phyloP scores from a whole-genome alignment of 73 alveolate genomes.

The Uronychia setigera region DNA sequence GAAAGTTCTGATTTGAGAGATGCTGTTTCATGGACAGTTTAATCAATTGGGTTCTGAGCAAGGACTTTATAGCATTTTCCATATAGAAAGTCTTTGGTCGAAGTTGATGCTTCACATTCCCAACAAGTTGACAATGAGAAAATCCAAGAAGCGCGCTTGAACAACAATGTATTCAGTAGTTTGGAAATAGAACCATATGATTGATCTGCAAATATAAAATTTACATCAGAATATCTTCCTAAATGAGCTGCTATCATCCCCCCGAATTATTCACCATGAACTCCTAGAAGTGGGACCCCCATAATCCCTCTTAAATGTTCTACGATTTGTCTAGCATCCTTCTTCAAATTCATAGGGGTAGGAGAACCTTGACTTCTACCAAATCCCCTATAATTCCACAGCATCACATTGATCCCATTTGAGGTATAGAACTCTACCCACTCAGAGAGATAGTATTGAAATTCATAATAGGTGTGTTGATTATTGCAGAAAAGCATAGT shows the following conservation, averaged over 20 bases:
- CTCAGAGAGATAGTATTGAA: neutral
- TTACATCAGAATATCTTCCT: conserved; percentile 19
- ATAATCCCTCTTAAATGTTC: neutral
- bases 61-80: conserved; percentile 56
- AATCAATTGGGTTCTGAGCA: conserved; percentile 58
- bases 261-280: conserved; percentile 32
- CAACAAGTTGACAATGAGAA: conserved; percentile 32
- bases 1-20: conserved; percentile 23
- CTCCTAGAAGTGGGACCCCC: conserved; percentile 2
- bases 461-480: neutral
- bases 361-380: conserved; percentile 1
- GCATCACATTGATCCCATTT: conserved; percentile 10
- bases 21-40: conserved; percentile 44
- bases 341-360: conserved; percentile 6
- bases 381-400: conserved; percentile 12
- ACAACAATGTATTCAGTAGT: conserved; percentile 36
- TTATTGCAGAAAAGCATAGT: conserved; percentile 8
- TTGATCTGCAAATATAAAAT: conserved; percentile 21
- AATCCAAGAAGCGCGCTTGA: conserved; percentile 19
- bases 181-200: conserved; percentile 29
- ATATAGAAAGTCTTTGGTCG: neutral
- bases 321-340: conserved; percentile 11
- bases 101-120: conserved; percentile 26
- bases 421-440: neutral
- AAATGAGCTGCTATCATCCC: conserved; percentile 25